Evolutionary conservation across 2,329 filamentous ascomycete genomes (phyloP), one percentile per base, ranked within the genome.

Genomic region (Lasiodiplodia sp.): DNA sequence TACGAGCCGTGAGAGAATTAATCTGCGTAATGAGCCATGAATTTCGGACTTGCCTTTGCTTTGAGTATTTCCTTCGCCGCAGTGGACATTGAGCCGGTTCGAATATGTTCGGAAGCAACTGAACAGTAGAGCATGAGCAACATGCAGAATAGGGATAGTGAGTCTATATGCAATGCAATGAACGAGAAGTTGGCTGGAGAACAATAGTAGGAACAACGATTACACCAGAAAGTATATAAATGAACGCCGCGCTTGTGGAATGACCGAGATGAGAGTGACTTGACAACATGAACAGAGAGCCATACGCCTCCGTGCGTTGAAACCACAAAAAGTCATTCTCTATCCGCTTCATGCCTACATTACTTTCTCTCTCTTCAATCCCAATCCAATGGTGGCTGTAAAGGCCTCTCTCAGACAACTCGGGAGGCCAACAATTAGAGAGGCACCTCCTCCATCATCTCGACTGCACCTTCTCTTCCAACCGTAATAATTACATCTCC

Each of bases 401-500:
- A 11, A 25, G 2, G 12, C n/a, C 58, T 10, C 18, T 10, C 18
- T 11, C 44, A 47, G 12, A 47, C 44, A n/a, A 44, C 16, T 12
- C 7, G 18, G 18, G 10, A 4, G 10, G 44, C 44, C 2, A 21
- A 11, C 5, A 23, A 23, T 82, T 73, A 92, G 60, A 91, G 75
- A 1, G 90, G 90, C 75, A 93, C 87, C 62, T 86, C 87, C 74
- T 92, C 89, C 86, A 92, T 89, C 82, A 92, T 83, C 78, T 91
- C 88, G 74, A 87, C 77, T 2, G 88, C 85, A 2, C 89, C 88
- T 74, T 91, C 89, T 52, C 89, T 83, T 2, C 86, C 88, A 12
- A 92, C 88, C 0, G 89, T 92, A 71, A 94, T 87, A 62, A 93
- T 91, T 1, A 89, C 88, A 78, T 93, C 91, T 2, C 90, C 90